phyloP scores from a whole-genome alignment of 306 rosid species.

The Malus orientalis region DNA sequence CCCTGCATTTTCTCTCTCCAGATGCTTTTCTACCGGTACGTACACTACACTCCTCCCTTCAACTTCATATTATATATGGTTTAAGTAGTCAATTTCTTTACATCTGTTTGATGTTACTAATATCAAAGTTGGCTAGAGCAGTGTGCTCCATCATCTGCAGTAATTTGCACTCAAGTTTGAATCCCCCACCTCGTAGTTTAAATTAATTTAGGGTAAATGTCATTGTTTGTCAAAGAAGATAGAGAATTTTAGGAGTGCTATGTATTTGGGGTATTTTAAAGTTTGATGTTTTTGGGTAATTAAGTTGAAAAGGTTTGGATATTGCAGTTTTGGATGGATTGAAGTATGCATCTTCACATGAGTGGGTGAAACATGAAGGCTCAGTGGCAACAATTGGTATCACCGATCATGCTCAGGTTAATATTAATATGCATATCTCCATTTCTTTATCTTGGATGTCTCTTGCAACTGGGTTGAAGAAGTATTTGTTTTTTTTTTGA shows the following conservation, averaged over 20 bases:
- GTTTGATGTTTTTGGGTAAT: neutral
- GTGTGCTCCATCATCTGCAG: too few relatives aligned
- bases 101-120: neutral
- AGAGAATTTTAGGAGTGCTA: neutral
- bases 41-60: neutral
- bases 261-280: neutral
- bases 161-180: neutral
- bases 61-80: neutral
- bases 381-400: slow-evolving; percentile 78
- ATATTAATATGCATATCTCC: neutral
- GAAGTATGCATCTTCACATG: slow-evolving; percentile 90
- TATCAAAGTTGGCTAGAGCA: neutral
- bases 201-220: too few relatives aligned
- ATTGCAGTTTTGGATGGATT: slow-evolving; percentile 81
- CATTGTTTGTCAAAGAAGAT: neutral
- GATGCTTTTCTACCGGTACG: slow-evolving; percentile 76
- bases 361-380: slow-evolving; percentile 98
- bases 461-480: neutral
- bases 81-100: neutral
- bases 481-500: too few relatives aligned
- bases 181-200: neutral
- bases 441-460: neutral
- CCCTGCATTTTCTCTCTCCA: slow-evolving; percentile 56
- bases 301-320: neutral
- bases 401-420: slow-evolving; percentile 92